Conservation (phyloP, 345 rosid species). For the Cardiospermum halicacabum region DNA sequence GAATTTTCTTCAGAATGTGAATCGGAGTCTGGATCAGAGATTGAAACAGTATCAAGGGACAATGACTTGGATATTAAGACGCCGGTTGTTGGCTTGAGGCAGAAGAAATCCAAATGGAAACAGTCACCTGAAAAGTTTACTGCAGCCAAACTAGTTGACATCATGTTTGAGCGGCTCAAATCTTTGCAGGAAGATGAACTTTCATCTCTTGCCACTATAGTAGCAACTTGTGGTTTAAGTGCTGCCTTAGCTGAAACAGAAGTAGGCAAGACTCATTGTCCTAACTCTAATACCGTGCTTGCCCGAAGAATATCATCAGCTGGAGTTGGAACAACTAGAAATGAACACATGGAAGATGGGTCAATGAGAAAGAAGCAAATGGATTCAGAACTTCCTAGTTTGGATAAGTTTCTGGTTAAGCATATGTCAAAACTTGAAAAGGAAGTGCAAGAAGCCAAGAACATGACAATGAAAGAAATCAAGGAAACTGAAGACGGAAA, state of each 20-base stretch:
- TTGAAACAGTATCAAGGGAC: constrained; percentile 25
- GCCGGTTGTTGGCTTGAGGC: constrained; percentile 30
- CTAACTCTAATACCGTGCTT: constrained; percentile 24
- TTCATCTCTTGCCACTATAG: constrained; percentile 84
- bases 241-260: constrained; percentile 78
- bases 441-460: constrained; percentile 81
- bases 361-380: constrained; percentile 24
- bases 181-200: constrained; percentile 81
- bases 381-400: constrained; percentile 57
- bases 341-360: constrained; percentile 26
- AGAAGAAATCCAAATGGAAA: constrained; percentile 50
- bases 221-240: constrained; percentile 92
- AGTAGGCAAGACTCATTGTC: constrained; percentile 32
- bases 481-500: constrained; percentile 18
- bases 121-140: constrained; percentile 53
- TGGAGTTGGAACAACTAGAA: constrained; percentile 29
- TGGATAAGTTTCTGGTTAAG: constrained; percentile 82
- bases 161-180: constrained; percentile 83
- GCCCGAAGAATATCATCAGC: constrained; percentile 43
- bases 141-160: constrained; percentile 48
- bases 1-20: constrained; percentile 57
- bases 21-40: constrained; percentile 54
- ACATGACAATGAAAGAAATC: constrained; percentile 28
- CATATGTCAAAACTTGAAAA: constrained; percentile 72
- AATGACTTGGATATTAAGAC: constrained; percentile 28